Base-by-base conservation (phyloP, 2,329 filamentous ascomycete genomes). In the Cyphellophora europaea region DNA sequence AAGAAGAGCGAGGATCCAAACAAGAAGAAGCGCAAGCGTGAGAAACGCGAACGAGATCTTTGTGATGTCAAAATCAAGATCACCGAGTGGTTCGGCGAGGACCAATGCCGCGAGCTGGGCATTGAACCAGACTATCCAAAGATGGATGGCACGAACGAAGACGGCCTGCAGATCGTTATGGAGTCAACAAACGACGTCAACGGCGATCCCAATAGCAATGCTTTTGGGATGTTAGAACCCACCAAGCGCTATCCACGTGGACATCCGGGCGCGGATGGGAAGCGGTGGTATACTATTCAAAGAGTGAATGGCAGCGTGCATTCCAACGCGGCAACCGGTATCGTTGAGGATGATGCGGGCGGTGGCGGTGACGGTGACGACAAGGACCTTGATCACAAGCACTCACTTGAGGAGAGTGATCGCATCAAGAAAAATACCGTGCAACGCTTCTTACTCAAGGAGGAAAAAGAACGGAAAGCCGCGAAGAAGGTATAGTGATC, bases 41-140 rank as follows among this genome's bases (percentile, higher is more conserved):
- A 71, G 21, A 79, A 79, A n/a, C 69, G 83, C 27, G 77, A 83
- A 55, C 69, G 80, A 10, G 80, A 87, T 58, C 67, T 87, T n/a
- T 89, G 83, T 54, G 82, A 88, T 55, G 82, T 88, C 44, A 88
- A 88, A 60, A 86, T 88, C 55, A 88, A 87, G 56, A 84, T 88
- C 40, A 86, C 81, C 3, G 82, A 88, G 56, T 84, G 83, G 59
- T 79, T 81, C 35, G 72, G 79, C 6, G 72, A 70, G 23, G 61
- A 54, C 1, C 45, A 54, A 13, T 42, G 38, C 16, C 35, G 32
- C 21, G 37, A 47, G 25, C 27, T 38, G 32, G 42, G 42, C 16
- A 18, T 47, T 29, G 30, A 32, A 6, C 10, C 18, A 3, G 11
- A 16, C 10, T 17, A 18, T 19, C 30, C 30, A 33, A 23, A 43